Conservation (phyloP, 2,329 filamentous ascomycete genomes). For the Cladosporium sp. region DNA sequence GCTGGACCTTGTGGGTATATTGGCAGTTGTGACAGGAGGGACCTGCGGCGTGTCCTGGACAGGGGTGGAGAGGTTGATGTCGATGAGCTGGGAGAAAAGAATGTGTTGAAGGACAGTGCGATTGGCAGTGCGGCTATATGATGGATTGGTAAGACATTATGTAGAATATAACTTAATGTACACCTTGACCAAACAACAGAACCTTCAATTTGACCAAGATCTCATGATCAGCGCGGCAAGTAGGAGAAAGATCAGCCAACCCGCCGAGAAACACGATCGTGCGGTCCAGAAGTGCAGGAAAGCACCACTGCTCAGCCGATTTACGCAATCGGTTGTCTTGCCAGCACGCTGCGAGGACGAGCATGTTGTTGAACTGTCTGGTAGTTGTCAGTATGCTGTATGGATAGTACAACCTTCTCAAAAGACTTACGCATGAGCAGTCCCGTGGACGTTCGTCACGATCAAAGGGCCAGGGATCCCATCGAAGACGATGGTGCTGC, state of each 20-base stretch:
- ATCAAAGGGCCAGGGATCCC: neutral
- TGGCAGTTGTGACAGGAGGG: constrained; percentile 39
- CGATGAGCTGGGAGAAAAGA: constrained; percentile 1
- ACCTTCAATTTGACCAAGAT: too few species aligned
- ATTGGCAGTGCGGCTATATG: constrained; percentile 34
- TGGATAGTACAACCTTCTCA: too few species aligned
- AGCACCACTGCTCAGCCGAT: too few species aligned
- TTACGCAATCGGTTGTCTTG: too few species aligned
- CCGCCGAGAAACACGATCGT: too few species aligned
- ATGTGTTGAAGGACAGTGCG: neutral
- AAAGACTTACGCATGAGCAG: too few species aligned
- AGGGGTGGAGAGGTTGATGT: constrained; percentile 3
- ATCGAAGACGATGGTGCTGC: neutral
- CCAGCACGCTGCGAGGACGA: neutral
- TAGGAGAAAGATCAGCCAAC: too few species aligned
- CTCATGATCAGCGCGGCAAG: too few species aligned
- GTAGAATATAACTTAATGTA: too few species aligned
- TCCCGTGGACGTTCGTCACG: neutral
- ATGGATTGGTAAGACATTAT: too few species aligned
- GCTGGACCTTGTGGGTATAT: constrained; percentile 22
- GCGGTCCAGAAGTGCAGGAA: too few species aligned
- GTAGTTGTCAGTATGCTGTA: neutral
- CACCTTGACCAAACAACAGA: too few species aligned
- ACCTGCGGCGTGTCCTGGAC: constrained; percentile 14
- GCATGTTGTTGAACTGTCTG: neutral